Conservation (phyloP, 257 asterid species). For the Gentiana macrophylla region DNA sequence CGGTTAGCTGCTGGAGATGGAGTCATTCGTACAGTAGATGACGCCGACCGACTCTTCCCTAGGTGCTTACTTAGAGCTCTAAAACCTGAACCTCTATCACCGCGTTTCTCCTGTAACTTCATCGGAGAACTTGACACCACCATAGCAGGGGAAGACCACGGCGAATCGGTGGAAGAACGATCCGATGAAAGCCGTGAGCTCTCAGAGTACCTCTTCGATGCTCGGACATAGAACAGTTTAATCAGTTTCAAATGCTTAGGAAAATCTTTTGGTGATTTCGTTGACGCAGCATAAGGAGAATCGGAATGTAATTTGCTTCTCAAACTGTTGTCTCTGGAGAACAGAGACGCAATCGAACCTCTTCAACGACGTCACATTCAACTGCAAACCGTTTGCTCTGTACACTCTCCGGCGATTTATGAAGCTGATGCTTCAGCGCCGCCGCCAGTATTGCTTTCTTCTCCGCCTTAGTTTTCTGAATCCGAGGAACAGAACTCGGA, state of each 20-base stretch:
- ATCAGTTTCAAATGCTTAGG: conserved; percentile 52
- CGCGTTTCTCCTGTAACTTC: conserved; percentile 25
- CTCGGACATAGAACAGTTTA: conserved; percentile 40
- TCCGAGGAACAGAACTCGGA: conserved; percentile 19
- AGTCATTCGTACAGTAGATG: conserved; percentile 26
- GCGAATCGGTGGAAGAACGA: conserved; percentile 19
- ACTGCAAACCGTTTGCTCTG: conserved; percentile 26
- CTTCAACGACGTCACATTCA: conserved; percentile 20
- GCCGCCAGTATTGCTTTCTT: conserved; percentile 5
- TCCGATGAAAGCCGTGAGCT: conserved; percentile 18
- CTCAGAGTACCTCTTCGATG: conserved; percentile 33
- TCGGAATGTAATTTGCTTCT: conserved; percentile 36
- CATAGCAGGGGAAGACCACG: conserved; percentile 35
- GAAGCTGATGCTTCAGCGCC: conserved; percentile 8
- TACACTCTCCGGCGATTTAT: conserved; percentile 17
- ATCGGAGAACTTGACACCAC: conserved; percentile 30
- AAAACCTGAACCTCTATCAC: conserved; percentile 36
- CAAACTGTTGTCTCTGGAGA: conserved; percentile 37
- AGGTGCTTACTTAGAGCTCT: conserved; percentile 36
- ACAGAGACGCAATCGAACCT: conserved; percentile 17
- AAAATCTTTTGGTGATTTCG: conserved; percentile 20
- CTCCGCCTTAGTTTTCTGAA: conserved; percentile 40
- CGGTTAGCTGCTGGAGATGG: conserved; percentile 25
- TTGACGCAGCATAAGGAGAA: conserved; percentile 15
- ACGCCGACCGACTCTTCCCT: conserved; percentile 59